Evolutionary conservation across 2,329 filamentous ascomycete genomes (phyloP), one percentile per base, ranked within the genome.

Genomic region (Teratosphaeria viscida): DNA sequence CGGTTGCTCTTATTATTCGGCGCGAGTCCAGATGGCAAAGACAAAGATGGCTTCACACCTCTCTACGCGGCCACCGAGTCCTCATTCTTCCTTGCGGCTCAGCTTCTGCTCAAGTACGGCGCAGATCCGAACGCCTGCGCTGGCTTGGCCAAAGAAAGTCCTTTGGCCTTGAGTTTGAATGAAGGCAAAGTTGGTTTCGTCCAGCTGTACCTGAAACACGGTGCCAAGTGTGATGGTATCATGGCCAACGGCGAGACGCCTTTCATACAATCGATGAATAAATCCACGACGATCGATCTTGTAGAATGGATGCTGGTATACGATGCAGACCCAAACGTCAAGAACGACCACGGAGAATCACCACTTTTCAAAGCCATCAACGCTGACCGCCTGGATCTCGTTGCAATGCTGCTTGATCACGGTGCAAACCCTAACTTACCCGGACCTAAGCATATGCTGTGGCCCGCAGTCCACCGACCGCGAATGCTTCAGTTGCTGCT

Each of bases 351-450:
- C 60, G 86, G 85, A 32, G 82, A 84, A 64, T 85, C 83, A 0
- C 79, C 85, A 0, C 76, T 88, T 1, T 86, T 86, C 68, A 79
- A 82, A 63, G 83, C 85, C 4, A 84, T 88, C 57, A 77, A 78
- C 55, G 75, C 75, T 19, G 79, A 78, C 11, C 78, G 85, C 5
- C 72, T 79, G 55, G 84, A 87, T 60, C 75, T 86, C 1, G 80
- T 86, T 61, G 76, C 72, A 1, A 68, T 75, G 3, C 70, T 84
- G 16, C 72, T 85, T 2, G 78, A 87, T 57, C 79, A 85, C 58
- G 80, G 81, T 2, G 86, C 86, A 1, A 81, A 88, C 65, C 81
- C 85, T 8, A 89, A 89, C 68, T 75, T 88, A 5, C 86, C 86
- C 71, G 69, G 68, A 10, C 69, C 69, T 1, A 71, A 71, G 55